Conservation (phyloP, 106 monocot species). For the Triglochin maritima region DNA sequence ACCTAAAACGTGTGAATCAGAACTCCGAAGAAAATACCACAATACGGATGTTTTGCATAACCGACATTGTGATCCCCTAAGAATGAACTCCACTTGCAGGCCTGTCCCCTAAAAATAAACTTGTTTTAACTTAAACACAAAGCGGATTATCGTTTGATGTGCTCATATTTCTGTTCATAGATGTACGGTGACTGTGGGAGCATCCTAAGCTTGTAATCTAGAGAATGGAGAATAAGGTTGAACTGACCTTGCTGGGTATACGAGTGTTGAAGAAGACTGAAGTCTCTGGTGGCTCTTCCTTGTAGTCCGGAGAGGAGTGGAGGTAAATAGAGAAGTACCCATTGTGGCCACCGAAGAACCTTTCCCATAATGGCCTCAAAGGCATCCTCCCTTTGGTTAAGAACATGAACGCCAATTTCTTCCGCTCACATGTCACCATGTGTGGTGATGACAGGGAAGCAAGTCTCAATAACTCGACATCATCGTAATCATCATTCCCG, state of each 20-base stretch:
- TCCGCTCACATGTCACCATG: not conserved
- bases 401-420: slow-evolving; percentile 38
- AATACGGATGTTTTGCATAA: too few species aligned
- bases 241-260: slow-evolving; percentile 28
- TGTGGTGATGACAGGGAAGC: not conserved
- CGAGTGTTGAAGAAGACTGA: slow-evolving; percentile 24
- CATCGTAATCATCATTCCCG: not conserved
- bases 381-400: slow-evolving; percentile 24
- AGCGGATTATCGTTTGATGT: too few species aligned
- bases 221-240: too few species aligned
- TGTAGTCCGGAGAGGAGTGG: slow-evolving; percentile 23
- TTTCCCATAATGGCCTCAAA: slow-evolving; percentile 31
- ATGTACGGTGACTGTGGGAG: too few species aligned
- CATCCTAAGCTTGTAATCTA: too few species aligned
- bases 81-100: too few species aligned
- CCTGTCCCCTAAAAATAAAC: too few species aligned
- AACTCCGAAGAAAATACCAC: too few species aligned
- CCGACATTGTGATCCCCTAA: too few species aligned
- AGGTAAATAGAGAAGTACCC: slow-evolving; percentile 21
- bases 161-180: too few species aligned
- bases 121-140: too few species aligned
- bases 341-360: slow-evolving; percentile 24
- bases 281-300: slow-evolving; percentile 9
- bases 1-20: too few species aligned
- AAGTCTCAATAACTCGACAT: not conserved